phyloP scores from a whole-genome alignment of 208 protist genomes.

The Acanthamoeba sp. region DNA sequence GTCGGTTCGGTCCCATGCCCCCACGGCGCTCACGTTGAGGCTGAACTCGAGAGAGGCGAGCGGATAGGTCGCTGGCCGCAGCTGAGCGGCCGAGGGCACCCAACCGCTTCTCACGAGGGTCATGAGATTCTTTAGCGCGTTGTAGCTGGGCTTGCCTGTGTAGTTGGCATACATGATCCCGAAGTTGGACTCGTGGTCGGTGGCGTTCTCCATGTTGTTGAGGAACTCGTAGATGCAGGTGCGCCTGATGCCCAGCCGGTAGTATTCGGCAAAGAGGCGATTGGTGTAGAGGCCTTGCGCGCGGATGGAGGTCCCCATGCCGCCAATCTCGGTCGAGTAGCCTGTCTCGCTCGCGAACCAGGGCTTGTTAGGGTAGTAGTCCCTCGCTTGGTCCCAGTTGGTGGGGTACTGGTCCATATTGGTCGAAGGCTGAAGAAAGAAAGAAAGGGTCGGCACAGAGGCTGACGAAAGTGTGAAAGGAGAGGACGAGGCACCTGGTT shows the following conservation, averaged over 20 bases:
- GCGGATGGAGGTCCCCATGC: neutral
- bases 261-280: conserved; percentile 33
- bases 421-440: neutral
- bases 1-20: neutral
- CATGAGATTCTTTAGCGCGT: neutral
- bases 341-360: neutral
- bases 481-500: neutral
- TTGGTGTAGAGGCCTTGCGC: neutral
- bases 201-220: neutral
- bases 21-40: neutral
- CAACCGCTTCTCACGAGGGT: neutral
- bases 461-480: neutral
- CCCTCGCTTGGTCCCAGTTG: neutral
- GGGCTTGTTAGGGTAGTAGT: neutral
- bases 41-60: neutral
- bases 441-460: neutral
- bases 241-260: neutral
- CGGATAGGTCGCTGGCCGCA: neutral
- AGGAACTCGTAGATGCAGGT: neutral
- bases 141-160: conserved; percentile 11
- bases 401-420: neutral
- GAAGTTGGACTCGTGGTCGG: conserved; percentile 26
- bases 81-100: neutral
- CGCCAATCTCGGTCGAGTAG: neutral
- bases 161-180: neutral